Evolutionary conservation across 1,284 basidiomycete genomes (phyloP).

Genomic region (Hymenochaete sp.): DNA sequence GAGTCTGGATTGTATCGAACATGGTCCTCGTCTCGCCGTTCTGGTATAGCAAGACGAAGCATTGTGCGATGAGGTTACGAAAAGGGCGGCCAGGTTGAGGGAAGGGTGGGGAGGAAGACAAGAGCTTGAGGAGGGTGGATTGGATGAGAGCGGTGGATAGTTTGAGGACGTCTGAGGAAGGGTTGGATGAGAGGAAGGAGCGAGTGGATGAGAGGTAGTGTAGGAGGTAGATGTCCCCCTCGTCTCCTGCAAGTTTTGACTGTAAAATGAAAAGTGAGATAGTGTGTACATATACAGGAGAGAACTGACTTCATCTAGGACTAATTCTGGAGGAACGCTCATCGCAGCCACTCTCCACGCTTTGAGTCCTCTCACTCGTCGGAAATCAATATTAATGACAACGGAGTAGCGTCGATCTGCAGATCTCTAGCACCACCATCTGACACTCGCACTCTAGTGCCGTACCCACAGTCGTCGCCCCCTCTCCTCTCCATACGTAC

Average conservation of each 20-base stretch:
- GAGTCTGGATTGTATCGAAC: conserved; percentile 80
- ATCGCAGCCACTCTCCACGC: too few relatives aligned
- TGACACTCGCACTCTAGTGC: too few relatives aligned
- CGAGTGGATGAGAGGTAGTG: conserved; percentile 73
- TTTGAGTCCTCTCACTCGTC: too few relatives aligned
- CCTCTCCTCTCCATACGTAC: too few relatives aligned
- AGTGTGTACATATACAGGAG: too few relatives aligned
- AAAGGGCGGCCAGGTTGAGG: conserved; percentile 80
- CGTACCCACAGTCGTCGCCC: too few relatives aligned
- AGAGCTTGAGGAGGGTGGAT: conserved; percentile 51
- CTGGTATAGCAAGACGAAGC: conserved; percentile 70
- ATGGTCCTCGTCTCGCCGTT: conserved; percentile 76
- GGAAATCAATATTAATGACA: too few relatives aligned
- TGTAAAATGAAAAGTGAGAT: conserved; percentile 24
- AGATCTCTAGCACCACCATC: too few relatives aligned
- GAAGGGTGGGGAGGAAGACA: conserved; percentile 51
- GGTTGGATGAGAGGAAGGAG: conserved; percentile 42
- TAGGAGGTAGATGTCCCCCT: conserved; percentile 73
- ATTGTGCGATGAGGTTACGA: conserved; percentile 72
- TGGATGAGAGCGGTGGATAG: conserved; percentile 53
- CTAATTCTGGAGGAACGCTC: too few relatives aligned
- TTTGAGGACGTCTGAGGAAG: conserved; percentile 52
- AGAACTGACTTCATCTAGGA: too few relatives aligned
- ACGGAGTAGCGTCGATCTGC: too few relatives aligned
- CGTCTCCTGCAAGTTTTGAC: conserved; percentile 65